Evolutionary conservation across 345 rosid species (phyloP).

Genomic region (Bretschneidera sinensis): DNA sequence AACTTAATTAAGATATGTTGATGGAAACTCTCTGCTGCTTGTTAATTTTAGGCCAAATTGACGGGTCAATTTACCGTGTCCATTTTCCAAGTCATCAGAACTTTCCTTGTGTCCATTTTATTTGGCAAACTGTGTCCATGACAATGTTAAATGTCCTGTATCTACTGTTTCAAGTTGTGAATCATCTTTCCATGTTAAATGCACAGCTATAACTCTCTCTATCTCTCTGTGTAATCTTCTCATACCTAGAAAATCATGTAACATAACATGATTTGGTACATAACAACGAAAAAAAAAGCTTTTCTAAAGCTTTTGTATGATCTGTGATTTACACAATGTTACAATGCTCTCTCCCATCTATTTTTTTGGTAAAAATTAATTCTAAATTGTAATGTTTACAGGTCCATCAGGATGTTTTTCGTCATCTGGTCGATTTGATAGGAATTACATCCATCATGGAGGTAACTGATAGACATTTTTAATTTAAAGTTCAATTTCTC

Average conservation of each 20-base stretch:
- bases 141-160: too few species aligned
- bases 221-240: too few species aligned
- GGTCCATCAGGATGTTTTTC: constrained; percentile 86
- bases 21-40: background rate
- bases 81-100: background rate
- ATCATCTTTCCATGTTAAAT: background rate
- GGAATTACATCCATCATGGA: constrained; percentile 99
- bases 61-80: background rate
- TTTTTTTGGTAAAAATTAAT: constrained; percentile 6
- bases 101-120: background rate
- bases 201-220: too few species aligned
- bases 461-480: constrained; percentile 36
- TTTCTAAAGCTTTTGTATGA: background rate
- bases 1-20: too few species aligned
- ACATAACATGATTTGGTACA: too few species aligned
- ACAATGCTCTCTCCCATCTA: background rate
- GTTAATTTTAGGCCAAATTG: background rate
- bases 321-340: background rate
- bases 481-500: background rate
- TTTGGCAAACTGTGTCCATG: background rate
- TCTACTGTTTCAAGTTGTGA: background rate
- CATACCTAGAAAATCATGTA: too few species aligned
- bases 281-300: too few species aligned
- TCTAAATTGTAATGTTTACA: constrained; percentile 28
- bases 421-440: constrained; percentile 88